Evolutionary conservation across 257 asterid species (phyloP).

Genomic region (Penstemon eatonii): DNA sequence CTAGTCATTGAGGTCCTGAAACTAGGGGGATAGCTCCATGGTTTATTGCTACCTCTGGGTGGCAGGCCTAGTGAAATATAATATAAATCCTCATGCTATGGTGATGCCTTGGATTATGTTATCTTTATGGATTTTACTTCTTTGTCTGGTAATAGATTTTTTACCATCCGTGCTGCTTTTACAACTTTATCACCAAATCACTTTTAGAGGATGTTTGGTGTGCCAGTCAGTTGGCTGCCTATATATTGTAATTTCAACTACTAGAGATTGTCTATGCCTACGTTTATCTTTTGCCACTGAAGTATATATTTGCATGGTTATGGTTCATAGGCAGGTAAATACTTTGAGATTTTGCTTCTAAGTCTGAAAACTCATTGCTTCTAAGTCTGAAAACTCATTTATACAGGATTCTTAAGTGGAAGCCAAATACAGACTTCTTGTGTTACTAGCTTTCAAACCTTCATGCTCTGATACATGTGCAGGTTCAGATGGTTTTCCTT

Average conservation of each 20-base stretch:
- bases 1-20: slow-evolving; percentile 6
- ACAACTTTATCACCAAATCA: not conserved
- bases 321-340: not conserved
- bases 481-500: slow-evolving; percentile 6
- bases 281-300: not conserved
- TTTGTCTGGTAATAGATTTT: not conserved
- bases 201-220: not conserved
- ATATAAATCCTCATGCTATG: not conserved
- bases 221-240: not conserved
- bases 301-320: not conserved
- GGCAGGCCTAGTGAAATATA: not conserved
- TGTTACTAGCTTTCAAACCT: not conserved
- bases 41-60: not conserved
- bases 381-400: not conserved
- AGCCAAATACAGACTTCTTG: not conserved
- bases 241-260: not conserved
- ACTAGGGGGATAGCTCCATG: not conserved
- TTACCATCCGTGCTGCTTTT: not conserved
- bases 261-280: not conserved
- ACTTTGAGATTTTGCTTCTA: not conserved
- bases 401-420: not conserved
- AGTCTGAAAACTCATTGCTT: not conserved
- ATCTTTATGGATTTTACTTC: slow-evolving; percentile 1
- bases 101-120: not conserved
- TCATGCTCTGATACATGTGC: not conserved